Conservation (phyloP, 129 eudicot genomes). For the Flaveria sonorensis region DNA sequence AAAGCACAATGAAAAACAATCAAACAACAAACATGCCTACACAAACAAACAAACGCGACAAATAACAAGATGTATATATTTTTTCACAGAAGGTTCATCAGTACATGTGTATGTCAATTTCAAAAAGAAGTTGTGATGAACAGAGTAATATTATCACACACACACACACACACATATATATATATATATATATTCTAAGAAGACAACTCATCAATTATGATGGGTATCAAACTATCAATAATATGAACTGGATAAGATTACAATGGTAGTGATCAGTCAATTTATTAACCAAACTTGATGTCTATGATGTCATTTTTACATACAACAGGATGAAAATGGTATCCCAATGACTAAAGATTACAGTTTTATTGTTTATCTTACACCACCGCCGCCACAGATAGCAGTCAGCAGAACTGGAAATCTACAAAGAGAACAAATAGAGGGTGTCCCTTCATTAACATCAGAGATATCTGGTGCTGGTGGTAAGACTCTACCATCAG, state of each 20-base stretch:
- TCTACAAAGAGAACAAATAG: slow-evolving; percentile 42
- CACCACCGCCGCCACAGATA: slow-evolving; percentile 41
- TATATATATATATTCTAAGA: not conserved
- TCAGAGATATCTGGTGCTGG: slow-evolving; percentile 35
- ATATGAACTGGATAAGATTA: not conserved
- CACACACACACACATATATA: not conserved
- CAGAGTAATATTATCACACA: not conserved
- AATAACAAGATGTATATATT: not conserved
- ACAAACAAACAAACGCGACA: too few relatives aligned
- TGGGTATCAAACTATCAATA: not conserved
- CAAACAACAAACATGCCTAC: too few relatives aligned
- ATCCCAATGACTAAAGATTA: slow-evolving; percentile 14
- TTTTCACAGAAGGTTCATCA: not conserved
- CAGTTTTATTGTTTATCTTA: not conserved
- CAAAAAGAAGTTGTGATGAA: not conserved
- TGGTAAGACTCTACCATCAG: slow-evolving; percentile 75
- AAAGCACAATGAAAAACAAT: not conserved
- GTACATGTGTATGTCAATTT: not conserved
- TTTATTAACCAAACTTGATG: slow-evolving; percentile 13
- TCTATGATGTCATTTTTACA: slow-evolving; percentile 15
- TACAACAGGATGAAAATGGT: not conserved
- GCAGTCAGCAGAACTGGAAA: slow-evolving; percentile 52
- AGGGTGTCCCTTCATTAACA: slow-evolving; percentile 41
- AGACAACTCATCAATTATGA: not conserved
- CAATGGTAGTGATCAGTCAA: not conserved